These are phyloP conservation scores for Closterium sp. DNA, from an alignment of 139 green algal genomes.

Conservation along the genomic window DNA sequence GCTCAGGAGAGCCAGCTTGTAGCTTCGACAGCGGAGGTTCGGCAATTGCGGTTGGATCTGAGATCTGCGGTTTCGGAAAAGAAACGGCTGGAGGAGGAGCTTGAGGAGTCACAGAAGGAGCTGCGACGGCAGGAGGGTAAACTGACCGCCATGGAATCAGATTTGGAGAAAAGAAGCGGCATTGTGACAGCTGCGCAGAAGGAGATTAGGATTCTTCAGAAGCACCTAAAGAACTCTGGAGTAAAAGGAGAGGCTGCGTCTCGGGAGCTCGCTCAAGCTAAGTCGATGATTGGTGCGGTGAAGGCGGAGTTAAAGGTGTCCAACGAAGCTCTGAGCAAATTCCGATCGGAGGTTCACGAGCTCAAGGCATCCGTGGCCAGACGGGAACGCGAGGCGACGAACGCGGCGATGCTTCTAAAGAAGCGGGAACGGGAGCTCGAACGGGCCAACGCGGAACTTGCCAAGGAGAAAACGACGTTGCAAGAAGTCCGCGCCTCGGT, in stretches of 20 bases:
- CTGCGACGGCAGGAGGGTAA: background rate
- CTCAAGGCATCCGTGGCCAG: background rate
- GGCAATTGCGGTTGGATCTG: background rate
- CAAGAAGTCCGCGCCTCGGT: background rate
- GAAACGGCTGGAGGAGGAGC: background rate
- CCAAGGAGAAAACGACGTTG: background rate
- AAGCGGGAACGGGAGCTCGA: background rate
- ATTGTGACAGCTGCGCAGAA: background rate
- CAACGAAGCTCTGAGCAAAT: background rate
- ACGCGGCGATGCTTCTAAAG: background rate
- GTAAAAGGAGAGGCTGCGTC: background rate
- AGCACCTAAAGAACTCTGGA: background rate
- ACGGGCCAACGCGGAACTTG: conserved; percentile 10
- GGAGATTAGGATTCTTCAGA: background rate
- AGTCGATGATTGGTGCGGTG: conserved; percentile 8
- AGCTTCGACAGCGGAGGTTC: background rate
- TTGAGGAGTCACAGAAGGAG: background rate
- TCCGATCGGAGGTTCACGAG: conserved; percentile 20
- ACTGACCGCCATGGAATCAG: background rate
- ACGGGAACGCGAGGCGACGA: background rate
- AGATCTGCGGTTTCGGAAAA: background rate
- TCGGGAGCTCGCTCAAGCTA: background rate
- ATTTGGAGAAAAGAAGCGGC: background rate
- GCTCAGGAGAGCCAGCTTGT: background rate
- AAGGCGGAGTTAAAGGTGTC: conserved; percentile 16